Evolutionary conservation across 108 stramenopile species (phyloP), one percentile per base, ranked within the genome.

Genomic region (Skeletonema menzelii): DNA sequence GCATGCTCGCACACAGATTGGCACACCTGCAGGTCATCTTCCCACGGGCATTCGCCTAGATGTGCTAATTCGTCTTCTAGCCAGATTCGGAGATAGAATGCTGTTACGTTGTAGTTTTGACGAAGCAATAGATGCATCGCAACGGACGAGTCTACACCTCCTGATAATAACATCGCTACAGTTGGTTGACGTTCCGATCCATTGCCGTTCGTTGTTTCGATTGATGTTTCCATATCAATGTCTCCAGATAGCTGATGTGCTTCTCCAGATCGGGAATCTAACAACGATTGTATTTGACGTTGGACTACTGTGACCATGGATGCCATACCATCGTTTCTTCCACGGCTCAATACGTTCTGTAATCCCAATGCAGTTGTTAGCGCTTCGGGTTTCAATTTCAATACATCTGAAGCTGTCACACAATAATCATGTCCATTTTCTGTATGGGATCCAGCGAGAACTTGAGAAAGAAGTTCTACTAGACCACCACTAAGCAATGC

Each of bases 21-120:
- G 63, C 95, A 94, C 4, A 86, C 73, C 7, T 67, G 26, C 46
- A 84, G 68, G 67, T 97, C 97, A 27, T 97, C 95, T 79, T 97
- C 97, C 97, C 97, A 98, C 8, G 98, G 98, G 70, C 98, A 98
- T 68, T 92, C 82, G 12, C 95, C 92, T 35, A 97, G 81, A 83
- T 97, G 96, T 11, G 97, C 86, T 31, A 97, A 79, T 70, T 98
- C 98, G 69, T 98, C 98, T 70, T 98, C 95, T 22, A 98, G 87
- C 98, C 98, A 98, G 69, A 98, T 98, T 69, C 96, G 95, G 2
- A 98, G 89, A 80, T 98, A 98, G 65, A 96, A 98, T 32, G 96
- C 93, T 17, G 93, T 96, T 34, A 97, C 93, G 37, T 91, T 67
- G 83, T 97, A 94, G 26, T 94, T 94, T 66, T 96, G 80, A 63